These are phyloP conservation scores for Colletotrichum cereale DNA, from an alignment of 2,329 filamentous ascomycete genomes.

Conservation along the genomic window DNA sequence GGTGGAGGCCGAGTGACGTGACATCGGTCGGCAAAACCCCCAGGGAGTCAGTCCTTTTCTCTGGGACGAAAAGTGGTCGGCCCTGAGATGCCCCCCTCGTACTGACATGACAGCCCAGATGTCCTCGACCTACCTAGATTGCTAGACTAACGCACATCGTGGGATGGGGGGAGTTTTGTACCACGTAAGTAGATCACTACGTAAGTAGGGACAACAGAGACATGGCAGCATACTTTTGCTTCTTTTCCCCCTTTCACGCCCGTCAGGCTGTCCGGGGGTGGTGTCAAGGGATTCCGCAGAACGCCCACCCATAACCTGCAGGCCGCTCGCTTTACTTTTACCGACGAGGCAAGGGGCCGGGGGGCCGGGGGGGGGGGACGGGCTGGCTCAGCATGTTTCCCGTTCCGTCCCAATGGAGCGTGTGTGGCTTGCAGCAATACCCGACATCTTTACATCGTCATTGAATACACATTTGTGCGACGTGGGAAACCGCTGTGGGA, in stretches of 20 bases:
- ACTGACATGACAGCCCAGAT: not conserved
- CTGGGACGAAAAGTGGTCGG: not conserved
- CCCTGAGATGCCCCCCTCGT: not conserved
- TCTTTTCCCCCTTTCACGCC: not conserved
- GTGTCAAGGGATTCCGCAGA: constrained; percentile 19
- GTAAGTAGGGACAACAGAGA: constrained; percentile 1
- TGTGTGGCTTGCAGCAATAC: constrained; percentile 15
- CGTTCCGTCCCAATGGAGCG: not conserved
- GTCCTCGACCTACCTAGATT: not conserved
- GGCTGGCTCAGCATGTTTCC: not conserved
- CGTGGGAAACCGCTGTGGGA: not conserved
- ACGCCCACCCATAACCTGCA: not conserved
- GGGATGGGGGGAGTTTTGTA: not conserved
- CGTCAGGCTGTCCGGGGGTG: not conserved
- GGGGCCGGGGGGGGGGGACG: no score
- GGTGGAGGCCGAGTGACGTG: constrained; percentile 7
- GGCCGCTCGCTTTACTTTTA: constrained; percentile 17
- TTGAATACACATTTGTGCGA: not conserved
- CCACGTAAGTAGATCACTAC: no score
- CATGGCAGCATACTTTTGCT: not conserved
- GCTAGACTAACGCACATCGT: not conserved
- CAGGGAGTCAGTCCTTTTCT: not conserved
- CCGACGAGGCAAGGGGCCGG: constrained; percentile 19
- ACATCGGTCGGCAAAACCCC: constrained; percentile 19
- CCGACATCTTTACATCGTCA: constrained; percentile 15